Conservation (phyloP, 345 rosid genomes). For the Pugionium cornutum region DNA sequence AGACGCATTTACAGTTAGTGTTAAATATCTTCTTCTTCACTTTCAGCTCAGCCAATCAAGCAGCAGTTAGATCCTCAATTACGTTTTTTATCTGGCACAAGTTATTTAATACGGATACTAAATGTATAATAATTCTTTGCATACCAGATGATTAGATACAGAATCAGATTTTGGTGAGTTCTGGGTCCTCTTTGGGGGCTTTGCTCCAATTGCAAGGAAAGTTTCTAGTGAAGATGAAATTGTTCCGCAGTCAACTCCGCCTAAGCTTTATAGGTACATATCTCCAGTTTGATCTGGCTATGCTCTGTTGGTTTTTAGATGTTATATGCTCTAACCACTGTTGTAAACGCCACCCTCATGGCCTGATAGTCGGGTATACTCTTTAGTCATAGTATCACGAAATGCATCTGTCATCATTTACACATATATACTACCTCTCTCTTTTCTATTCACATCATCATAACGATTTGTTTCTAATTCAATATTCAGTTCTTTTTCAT, state of each 20-base stretch:
- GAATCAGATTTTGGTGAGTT: slow-evolving; percentile 95
- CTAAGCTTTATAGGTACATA: neutral
- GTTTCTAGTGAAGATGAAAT: slow-evolving; percentile 75
- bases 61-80: too few species aligned
- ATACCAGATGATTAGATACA: slow-evolving; percentile 76
- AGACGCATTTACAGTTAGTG: too few species aligned
- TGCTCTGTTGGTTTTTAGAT: slow-evolving; percentile 23
- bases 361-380: neutral
- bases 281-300: neutral
- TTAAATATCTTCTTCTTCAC: too few species aligned
- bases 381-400: too few species aligned
- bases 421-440: too few species aligned
- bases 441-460: too few species aligned
- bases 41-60: neutral
- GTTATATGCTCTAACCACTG: slow-evolving; percentile 8
- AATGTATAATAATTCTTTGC: slow-evolving; percentile 26
- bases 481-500: too few species aligned
- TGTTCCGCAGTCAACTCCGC: slow-evolving; percentile 42
- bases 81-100: too few species aligned
- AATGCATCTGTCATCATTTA: too few species aligned
- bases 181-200: slow-evolving; percentile 95
- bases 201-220: slow-evolving; percentile 83
- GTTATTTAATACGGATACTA: too few species aligned
- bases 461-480: too few species aligned
- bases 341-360: neutral